Evolutionary conservation across 2,329 filamentous ascomycete genomes (phyloP), one percentile per base, ranked within the genome.

Genomic region (Chrysosporium queenslandicum): DNA sequence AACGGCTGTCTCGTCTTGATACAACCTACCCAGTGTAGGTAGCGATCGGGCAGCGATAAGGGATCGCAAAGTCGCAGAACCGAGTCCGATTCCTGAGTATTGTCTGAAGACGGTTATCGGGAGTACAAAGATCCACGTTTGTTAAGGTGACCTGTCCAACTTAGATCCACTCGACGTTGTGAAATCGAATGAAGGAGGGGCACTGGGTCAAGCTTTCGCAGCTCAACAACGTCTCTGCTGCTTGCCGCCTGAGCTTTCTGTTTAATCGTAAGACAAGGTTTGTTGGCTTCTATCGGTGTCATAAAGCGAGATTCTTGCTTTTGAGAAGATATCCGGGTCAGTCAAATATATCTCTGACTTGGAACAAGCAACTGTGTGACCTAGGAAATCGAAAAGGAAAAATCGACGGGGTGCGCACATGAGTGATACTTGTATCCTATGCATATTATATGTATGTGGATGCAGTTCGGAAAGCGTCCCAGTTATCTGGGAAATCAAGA

Each of bases 41-140:
- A 50, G 39, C 37, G 39, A 51, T 51, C 30, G 49, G 49, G 49
- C 49, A 45, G 39, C 49, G 34, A 51, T 37, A 25, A 42, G 30
- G 20, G 12, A 45, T 51, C 49, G 32, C 49, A 51, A 51, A 40
- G 21, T 51, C 49, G 49, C 49, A 45, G 40, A 51, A 51, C 39
- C 29, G 32, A 51, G 39, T 32, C 37, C 40, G 29, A 43, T 21
- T 27, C 30, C 9, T 43, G 49, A 43, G 11, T n/a, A n/a, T n/a
- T n/a, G 18, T 51, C 20, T 45, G 30, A 51, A 51, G 49, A 18
- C 21, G 25, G 27, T 36, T 51, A 49, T 51, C 12, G 49, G 49
- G 32, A 37, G 27, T 27, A 51, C 49, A 51, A 37, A 27, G 29
- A 12, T 36, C 40, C 49, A 45, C 49, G 39, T 45, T 51, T 27